Percentiles rank a stretch among this genome's conserved stretches.
Evolutionary conservation across 2,329 filamentous ascomycete species (phyloP).

Genomic region (Paramyrothecium roridum): DNA sequence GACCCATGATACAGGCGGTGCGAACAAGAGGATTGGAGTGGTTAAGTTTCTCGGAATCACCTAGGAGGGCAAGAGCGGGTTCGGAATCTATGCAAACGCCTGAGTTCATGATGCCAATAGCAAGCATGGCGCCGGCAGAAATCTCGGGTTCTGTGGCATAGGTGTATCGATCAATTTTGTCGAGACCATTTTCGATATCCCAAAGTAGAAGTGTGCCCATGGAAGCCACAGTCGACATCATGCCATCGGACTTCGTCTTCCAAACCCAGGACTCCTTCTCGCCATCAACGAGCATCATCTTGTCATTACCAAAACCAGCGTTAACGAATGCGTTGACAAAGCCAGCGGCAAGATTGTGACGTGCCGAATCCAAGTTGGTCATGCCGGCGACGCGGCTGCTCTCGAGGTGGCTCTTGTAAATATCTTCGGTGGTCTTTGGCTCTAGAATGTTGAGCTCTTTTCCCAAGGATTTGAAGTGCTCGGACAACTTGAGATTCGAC

Average conservation of each 20-base stretch:
- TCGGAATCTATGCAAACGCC: slow-evolving; percentile 88
- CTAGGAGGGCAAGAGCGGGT: slow-evolving; percentile 81
- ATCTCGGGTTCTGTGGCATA: slow-evolving; percentile 78
- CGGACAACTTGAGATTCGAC: slow-evolving; percentile 81
- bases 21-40: slow-evolving; percentile 75
- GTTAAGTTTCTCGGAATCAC: slow-evolving; percentile 75
- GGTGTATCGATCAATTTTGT: slow-evolving; percentile 93
- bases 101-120: slow-evolving; percentile 93
- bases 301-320: slow-evolving; percentile 91
- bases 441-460: slow-evolving; percentile 97
- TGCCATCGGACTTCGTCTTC: slow-evolving; percentile 98
- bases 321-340: slow-evolving; percentile 98
- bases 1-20: slow-evolving; percentile 89
- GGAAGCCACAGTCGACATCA: slow-evolving; percentile 94
- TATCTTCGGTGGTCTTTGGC: slow-evolving; percentile 95
- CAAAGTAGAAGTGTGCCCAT: slow-evolving; percentile 88
- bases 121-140: slow-evolving; percentile 86
- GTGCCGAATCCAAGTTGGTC: slow-evolving; percentile 91
- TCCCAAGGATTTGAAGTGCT: slow-evolving; percentile 89
- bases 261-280: slow-evolving; percentile 94
- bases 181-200: slow-evolving; percentile 88
- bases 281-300: slow-evolving; percentile 92
- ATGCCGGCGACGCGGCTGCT: slow-evolving; percentile 89
- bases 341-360: slow-evolving; percentile 91
- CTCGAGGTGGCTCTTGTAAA: slow-evolving; percentile 98